phyloP scores from a whole-genome alignment of 441 rosid genomes.

The Syzygium syzygioides region DNA sequence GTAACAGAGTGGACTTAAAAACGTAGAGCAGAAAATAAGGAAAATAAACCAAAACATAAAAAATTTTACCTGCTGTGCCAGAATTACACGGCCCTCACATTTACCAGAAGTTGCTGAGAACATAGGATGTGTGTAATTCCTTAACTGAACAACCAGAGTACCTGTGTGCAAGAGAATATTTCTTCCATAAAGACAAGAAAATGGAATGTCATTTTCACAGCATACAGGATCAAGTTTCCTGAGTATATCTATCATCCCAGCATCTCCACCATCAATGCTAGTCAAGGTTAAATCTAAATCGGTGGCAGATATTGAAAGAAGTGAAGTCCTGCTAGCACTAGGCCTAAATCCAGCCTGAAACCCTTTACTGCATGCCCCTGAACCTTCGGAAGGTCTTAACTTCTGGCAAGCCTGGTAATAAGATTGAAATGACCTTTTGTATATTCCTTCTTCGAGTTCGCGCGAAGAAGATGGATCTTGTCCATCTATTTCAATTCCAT shows the following conservation, averaged over 20 bases:
- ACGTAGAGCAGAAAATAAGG: background rate
- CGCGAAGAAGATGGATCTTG: constrained; percentile 51
- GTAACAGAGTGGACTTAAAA: background rate
- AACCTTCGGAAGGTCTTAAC: constrained; percentile 65
- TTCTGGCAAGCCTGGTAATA: constrained; percentile 92
- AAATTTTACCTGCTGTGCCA: constrained; percentile 90
- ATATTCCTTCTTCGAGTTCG: constrained; percentile 71
- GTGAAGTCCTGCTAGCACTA: constrained; percentile 70
- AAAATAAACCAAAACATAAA: background rate
- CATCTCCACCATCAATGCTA: constrained; percentile 80
- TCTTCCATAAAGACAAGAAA: constrained; percentile 91
- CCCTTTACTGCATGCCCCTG: constrained; percentile 81
- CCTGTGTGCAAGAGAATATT: constrained; percentile 59
- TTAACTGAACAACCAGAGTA: constrained; percentile 56
- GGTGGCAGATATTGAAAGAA: constrained; percentile 79
- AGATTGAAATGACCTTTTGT: constrained; percentile 66
- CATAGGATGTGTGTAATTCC: constrained; percentile 88
- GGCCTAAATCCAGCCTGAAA: constrained; percentile 95
- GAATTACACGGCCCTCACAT: constrained; percentile 87
- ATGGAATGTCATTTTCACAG: constrained; percentile 73
- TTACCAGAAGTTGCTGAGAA: constrained; percentile 76
- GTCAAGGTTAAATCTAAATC: constrained; percentile 87
- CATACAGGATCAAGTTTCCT: constrained; percentile 90
- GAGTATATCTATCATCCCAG: constrained; percentile 84
- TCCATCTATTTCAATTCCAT: constrained; percentile 63